Evolutionary conservation across 2,329 filamentous ascomycete species (phyloP), one percentile per base, ranked within the genome.

Genomic region (Alternaria sp.): DNA sequence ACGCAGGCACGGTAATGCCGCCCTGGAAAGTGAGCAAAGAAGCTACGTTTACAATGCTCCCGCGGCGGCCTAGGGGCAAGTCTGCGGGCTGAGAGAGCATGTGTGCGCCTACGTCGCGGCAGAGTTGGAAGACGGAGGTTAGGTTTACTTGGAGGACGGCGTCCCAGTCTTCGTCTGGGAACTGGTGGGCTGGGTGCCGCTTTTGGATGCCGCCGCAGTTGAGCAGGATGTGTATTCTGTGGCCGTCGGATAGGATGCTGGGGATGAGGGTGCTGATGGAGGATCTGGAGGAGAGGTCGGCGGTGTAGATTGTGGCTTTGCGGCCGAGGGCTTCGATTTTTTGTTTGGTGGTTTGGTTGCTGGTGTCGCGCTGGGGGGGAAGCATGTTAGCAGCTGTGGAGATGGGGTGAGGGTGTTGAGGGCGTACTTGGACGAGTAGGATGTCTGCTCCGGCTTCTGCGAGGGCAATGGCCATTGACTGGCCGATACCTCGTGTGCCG

Each of bases 131-230:
- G 53, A 95, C 91, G 41, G 90, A 84, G 72, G 85, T 90, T 44
- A 96, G 86, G 79, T 97, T 97, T 49, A 96, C 90, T 81, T 96
- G 91, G 40, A 97, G 81, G 29, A 97, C 90, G 70, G 90, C 86
- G 72, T 90, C 85, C 85, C 92, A 96, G 80, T 95, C 91, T 42
- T 81, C 79, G 72, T 90, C 86, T 0, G 91, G 91, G 73, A 96
- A 96, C 58, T 84, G 77, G 68, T 92, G 86, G 41, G 89, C 87
- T 0, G 90, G 86, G 76, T 95, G 90, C 13, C 92, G 84, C 62
- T 88, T 84, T 78, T 96, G 93, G 73, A 96, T 93, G 26, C 93
- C 93, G 17, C 90, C 93, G 79, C 91, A 94, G 80, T 93, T 96
- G 68, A 96, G 80, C 7, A 96, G 85, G 71, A 96, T 91, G 72